Percentiles rank a stretch among this genome's conserved stretches.
Conservation (phyloP, 164 flowering plant species). For the Umbilicus rupestris region DNA sequence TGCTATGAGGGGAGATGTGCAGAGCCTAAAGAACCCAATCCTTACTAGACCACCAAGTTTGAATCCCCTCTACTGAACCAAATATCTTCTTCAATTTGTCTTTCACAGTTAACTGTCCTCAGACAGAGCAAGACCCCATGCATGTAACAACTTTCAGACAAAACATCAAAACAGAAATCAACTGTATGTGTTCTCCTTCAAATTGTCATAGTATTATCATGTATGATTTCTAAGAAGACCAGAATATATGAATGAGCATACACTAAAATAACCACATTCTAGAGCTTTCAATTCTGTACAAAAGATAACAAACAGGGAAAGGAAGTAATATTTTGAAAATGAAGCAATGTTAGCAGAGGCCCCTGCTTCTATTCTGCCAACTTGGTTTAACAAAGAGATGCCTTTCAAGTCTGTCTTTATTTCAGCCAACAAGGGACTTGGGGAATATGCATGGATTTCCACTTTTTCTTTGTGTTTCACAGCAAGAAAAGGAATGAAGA, state of each 20-base stretch:
- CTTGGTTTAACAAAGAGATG: conserved; percentile 10
- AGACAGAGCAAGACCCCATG: not conserved
- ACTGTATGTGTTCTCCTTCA: not conserved
- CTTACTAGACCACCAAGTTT: not conserved
- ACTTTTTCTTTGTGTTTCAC: conserved; percentile 18
- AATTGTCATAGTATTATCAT: not conserved
- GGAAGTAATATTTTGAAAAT: not conserved
- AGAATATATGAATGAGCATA: not conserved
- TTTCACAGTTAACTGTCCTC: not conserved
- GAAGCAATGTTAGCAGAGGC: not conserved
- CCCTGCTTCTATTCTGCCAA: conserved; percentile 7
- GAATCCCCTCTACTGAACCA: not conserved
- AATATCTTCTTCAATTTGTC: not conserved
- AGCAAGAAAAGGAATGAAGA: conserved; percentile 12
- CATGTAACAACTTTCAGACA: not conserved
- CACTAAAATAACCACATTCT: not conserved
- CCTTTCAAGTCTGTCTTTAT: conserved; percentile 13
- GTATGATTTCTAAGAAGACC: conserved; percentile 1
- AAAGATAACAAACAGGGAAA: not conserved
- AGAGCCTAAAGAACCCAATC: conserved; percentile 3
- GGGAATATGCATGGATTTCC: conserved; percentile 16
- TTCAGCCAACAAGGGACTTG: conserved; percentile 13
- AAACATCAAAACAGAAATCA: not conserved
- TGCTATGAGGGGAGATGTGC: conserved; percentile 1
- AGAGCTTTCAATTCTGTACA: not conserved